Evolutionary conservation across 2,329 filamentous ascomycete species (phyloP).

Genomic region (Madurella fahalii): DNA sequence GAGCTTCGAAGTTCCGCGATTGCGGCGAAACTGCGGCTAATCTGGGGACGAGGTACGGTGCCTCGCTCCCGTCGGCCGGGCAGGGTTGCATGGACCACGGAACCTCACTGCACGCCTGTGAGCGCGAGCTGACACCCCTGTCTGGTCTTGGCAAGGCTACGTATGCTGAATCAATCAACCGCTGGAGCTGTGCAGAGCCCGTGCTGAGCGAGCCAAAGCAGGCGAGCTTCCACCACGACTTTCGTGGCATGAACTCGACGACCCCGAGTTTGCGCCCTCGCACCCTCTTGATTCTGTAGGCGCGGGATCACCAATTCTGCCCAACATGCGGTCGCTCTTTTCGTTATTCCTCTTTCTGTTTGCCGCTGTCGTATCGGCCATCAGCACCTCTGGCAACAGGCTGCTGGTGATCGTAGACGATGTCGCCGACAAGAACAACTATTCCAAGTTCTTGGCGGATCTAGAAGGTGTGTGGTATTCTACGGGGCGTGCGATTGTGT

Average conservation of each 20-base stretch:
- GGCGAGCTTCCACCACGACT: slow-evolving; percentile 17
- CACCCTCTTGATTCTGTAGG: slow-evolving; percentile 17
- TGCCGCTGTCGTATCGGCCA: slow-evolving; percentile 64
- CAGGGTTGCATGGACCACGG: too few species aligned
- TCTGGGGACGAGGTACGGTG: too few species aligned
- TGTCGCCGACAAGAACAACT: slow-evolving; percentile 71
- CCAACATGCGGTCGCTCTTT: slow-evolving; percentile 66
- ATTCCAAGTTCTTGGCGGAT: slow-evolving; percentile 76
- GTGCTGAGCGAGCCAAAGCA: slow-evolving; percentile 7
- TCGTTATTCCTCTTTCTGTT: slow-evolving; percentile 66
- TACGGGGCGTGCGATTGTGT: not conserved
- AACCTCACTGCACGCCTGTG: too few species aligned
- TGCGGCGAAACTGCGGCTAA: slow-evolving; percentile 22
- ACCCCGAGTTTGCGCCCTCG: too few species aligned
- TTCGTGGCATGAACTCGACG: slow-evolving; percentile 8
- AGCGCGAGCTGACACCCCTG: slow-evolving; percentile 5
- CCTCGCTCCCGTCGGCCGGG: not conserved
- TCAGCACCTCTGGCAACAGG: slow-evolving; percentile 74
- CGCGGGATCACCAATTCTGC: slow-evolving; percentile 4
- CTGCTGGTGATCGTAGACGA: slow-evolving; percentile 86
- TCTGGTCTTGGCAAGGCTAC: slow-evolving; percentile 34
- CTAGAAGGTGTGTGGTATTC: slow-evolving; percentile 52
- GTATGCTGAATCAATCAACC: slow-evolving; percentile 29
- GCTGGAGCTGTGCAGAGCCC: slow-evolving; percentile 5
- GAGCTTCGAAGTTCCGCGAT: slow-evolving; percentile 7